Evolutionary conservation across 257 asterid species (phyloP).

Genomic region (Linderniella brevidens): DNA sequence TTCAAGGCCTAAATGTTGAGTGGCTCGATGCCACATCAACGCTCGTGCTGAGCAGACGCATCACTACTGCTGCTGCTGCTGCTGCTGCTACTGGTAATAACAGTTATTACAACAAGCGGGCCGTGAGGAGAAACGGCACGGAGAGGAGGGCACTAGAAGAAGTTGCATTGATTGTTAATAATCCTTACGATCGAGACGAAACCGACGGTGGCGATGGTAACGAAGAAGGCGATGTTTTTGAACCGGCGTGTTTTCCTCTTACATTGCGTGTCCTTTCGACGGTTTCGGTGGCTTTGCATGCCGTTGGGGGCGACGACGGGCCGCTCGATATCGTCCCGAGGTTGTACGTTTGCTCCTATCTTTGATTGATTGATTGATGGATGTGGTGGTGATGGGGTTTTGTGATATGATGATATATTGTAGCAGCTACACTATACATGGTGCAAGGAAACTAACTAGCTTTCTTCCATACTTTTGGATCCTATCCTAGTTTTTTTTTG

Average conservation of each 20-base stretch:
- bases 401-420: too few species aligned
- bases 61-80: too few species aligned
- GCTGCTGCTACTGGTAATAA: too few species aligned
- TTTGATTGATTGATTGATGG: conserved; percentile 7
- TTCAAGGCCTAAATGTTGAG: conserved; percentile 51
- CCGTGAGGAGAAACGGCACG: conserved; percentile 31
- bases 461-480: too few species aligned
- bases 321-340: conserved; percentile 66
- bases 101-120: conserved; percentile 14
- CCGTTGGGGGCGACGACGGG: conserved; percentile 66
- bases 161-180: conserved; percentile 34
- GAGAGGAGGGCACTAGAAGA: conserved; percentile 47
- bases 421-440: too few species aligned
- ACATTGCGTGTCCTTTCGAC: conserved; percentile 47
- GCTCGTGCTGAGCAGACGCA: conserved; percentile 38
- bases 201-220: neutral
- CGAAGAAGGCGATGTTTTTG: conserved; percentile 10
- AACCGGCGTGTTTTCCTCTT: conserved; percentile 64
- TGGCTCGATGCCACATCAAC: conserved; percentile 82
- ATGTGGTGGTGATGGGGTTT: too few species aligned
- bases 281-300: conserved; percentile 59
- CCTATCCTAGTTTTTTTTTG: too few species aligned
- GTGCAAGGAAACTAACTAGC: too few species aligned
- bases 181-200: conserved; percentile 23
- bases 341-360: conserved; percentile 50